Evolutionary conservation across 306 rosid genomes (phyloP).

Genomic region (Casuarina equisetifolia): DNA sequence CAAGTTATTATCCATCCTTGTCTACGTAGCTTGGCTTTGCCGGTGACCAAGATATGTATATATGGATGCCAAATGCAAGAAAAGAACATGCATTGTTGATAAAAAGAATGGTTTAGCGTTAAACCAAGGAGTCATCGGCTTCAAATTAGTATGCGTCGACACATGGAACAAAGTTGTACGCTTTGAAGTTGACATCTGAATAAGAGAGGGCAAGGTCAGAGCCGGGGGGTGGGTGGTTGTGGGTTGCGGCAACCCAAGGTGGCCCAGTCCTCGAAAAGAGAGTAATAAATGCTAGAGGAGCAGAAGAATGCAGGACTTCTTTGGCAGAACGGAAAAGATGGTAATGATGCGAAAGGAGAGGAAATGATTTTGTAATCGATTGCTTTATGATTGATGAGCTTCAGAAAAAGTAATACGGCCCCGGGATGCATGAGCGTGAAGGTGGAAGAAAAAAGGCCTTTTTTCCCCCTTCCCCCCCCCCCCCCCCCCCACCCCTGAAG

Average conservation of each 20-base stretch:
- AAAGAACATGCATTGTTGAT: too few species aligned
- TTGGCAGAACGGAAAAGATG: constrained; percentile 59
- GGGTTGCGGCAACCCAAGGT: constrained; percentile 24
- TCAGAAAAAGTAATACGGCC: constrained; percentile 27
- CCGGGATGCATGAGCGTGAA: constrained; percentile 8
- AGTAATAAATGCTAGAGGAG: constrained; percentile 52
- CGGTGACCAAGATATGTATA: background rate
- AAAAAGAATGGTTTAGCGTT: too few species aligned
- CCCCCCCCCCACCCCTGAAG: background rate
- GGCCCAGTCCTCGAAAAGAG: constrained; percentile 50
- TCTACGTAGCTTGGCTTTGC: too few species aligned
- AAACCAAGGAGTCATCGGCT: too few species aligned
- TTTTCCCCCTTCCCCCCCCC: background rate
- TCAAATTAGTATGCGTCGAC: constrained; percentile 17
- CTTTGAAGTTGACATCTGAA: constrained; percentile 55
- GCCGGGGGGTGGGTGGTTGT: constrained; percentile 19
- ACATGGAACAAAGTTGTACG: constrained; percentile 48
- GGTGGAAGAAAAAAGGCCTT: constrained; percentile 4
- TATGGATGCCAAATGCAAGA: too few species aligned
- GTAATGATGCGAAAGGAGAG: constrained; percentile 61
- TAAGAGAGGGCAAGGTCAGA: constrained; percentile 9
- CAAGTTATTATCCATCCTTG: background rate
- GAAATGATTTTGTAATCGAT: constrained; percentile 97
- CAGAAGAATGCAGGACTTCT: constrained; percentile 56
- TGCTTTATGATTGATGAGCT: constrained; percentile 83